These are phyloP conservation scores for Arthromyces matolae DNA, from an alignment of 768 basidiomycete genomes.

Conservation along the genomic window DNA sequence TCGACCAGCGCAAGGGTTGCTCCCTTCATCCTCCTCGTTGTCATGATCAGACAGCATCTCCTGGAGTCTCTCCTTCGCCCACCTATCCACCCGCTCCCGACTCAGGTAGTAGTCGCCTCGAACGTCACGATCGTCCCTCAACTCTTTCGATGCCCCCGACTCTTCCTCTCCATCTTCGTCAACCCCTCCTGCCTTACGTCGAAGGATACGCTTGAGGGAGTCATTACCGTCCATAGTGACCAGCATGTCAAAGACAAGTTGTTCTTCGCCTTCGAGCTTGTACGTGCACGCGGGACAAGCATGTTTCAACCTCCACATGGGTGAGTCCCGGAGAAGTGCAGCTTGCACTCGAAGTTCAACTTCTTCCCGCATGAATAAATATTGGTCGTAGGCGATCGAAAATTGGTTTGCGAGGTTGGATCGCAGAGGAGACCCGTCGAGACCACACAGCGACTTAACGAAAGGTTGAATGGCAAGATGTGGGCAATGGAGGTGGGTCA, in stretches of 20 bases:
- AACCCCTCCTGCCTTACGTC: background rate
- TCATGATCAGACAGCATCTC: constrained; percentile 1
- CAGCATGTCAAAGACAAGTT: constrained; percentile 18
- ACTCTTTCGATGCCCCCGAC: constrained; percentile 7
- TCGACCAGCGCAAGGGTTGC: constrained; percentile 15
- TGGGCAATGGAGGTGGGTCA: constrained; percentile 19
- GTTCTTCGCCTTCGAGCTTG: constrained; percentile 20
- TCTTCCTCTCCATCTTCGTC: constrained; percentile 2
- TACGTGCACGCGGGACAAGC: constrained; percentile 27
- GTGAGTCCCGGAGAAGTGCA: constrained; percentile 19
- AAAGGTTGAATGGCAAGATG: constrained; percentile 25
- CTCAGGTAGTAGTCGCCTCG: constrained; percentile 19
- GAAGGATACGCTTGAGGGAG: constrained; percentile 21
- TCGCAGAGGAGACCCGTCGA: constrained; percentile 21
- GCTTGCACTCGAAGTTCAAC: constrained; percentile 12
- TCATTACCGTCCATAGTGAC: constrained; percentile 27
- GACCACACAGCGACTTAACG: constrained; percentile 25
- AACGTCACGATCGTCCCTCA: constrained; percentile 8
- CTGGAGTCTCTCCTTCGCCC: constrained; percentile 14
- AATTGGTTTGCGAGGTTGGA: constrained; percentile 20
- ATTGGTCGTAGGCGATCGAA: constrained; percentile 24
- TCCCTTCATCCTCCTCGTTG: constrained; percentile 8
- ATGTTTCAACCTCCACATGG: constrained; percentile 23
- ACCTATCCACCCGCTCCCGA: constrained; percentile 18
- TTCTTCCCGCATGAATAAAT: constrained; percentile 12